Percentiles rank a stretch among this genome's conserved stretches.
phyloP scores from a whole-genome alignment of 345 rosid genomes.

The Aquilaria yunnanensis region DNA sequence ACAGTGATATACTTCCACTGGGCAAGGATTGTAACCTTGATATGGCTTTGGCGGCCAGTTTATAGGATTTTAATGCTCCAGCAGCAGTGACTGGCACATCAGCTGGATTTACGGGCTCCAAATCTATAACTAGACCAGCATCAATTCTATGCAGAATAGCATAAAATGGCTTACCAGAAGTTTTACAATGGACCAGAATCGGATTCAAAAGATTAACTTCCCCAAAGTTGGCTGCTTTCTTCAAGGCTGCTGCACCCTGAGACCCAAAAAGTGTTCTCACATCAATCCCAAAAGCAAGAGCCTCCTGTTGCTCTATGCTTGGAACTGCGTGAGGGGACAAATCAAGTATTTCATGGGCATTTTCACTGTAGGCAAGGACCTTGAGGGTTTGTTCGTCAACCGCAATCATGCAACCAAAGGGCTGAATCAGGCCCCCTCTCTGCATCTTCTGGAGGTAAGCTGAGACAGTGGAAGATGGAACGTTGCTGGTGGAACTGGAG shows the following conservation, averaged over 20 bases:
- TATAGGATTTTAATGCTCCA: conserved; percentile 77
- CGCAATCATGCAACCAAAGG: conserved; percentile 75
- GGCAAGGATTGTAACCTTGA: conserved; percentile 75
- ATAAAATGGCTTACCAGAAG: conserved; percentile 70
- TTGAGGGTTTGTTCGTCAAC: conserved; percentile 54
- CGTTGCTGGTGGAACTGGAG: conserved; percentile 48
- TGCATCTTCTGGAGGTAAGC: conserved; percentile 76
- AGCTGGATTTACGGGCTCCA: conserved; percentile 75
- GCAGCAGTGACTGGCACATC: conserved; percentile 81
- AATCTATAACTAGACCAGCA: conserved; percentile 61
- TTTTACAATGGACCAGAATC: conserved; percentile 53
- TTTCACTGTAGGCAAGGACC: conserved; percentile 67
- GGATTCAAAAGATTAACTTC: conserved; percentile 76
- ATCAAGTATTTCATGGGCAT: conserved; percentile 72
- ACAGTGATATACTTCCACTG: conserved; percentile 44
- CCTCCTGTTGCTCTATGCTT: conserved; percentile 60
- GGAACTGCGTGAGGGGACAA: conserved; percentile 72
- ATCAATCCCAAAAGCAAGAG: conserved; percentile 56
- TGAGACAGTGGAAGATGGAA: conserved; percentile 54
- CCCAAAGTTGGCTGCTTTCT: conserved; percentile 57
- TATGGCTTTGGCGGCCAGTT: conserved; percentile 78
- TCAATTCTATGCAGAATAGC: conserved; percentile 74
- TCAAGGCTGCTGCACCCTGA: conserved; percentile 55
- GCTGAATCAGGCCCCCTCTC: conserved; percentile 68
- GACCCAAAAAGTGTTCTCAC: conserved; percentile 53